Evolutionary conservation across 2,329 filamentous ascomycete genomes (phyloP).

Genomic region (Fusarium sp.): DNA sequence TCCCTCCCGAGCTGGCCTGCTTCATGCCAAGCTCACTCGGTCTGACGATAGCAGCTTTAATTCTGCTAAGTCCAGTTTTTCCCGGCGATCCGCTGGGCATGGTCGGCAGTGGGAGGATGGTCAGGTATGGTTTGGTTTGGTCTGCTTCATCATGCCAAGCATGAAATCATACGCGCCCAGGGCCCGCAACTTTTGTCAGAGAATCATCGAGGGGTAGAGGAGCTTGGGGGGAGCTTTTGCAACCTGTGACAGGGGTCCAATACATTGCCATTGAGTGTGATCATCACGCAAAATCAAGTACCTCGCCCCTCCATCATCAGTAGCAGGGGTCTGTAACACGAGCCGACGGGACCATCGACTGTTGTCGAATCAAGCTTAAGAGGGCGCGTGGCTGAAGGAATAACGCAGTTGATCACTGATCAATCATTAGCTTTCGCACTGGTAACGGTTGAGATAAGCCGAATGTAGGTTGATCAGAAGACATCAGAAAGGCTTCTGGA

Average conservation of each 20-base stretch:
- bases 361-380: slow-evolving; percentile 32
- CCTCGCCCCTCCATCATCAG: slow-evolving; percentile 29
- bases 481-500: background rate
- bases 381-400: slow-evolving; percentile 15
- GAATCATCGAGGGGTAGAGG: slow-evolving; percentile 34
- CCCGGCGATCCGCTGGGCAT: slow-evolving; percentile 11
- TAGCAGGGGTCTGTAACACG: slow-evolving; percentile 40
- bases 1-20: slow-evolving; percentile 20
- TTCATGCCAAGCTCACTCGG: slow-evolving; percentile 10
- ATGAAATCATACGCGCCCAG: slow-evolving; percentile 41
- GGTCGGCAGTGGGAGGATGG: slow-evolving; percentile 8
- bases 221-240: slow-evolving; percentile 26
- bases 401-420: slow-evolving; percentile 4
- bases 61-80: slow-evolving; percentile 16
- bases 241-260: slow-evolving; percentile 29
- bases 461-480: background rate
- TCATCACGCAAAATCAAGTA: slow-evolving; percentile 26
- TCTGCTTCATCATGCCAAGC: slow-evolving; percentile 31
- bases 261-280: slow-evolving; percentile 18
- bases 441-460: background rate
- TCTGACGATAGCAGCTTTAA: slow-evolving; percentile 10
- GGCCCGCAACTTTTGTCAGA: slow-evolving; percentile 27
- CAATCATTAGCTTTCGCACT: background rate
- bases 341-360: slow-evolving; percentile 19
- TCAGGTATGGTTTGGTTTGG: background rate